Conservation (phyloP, 208 protist species). For the Crithidia brevicula region DNA sequence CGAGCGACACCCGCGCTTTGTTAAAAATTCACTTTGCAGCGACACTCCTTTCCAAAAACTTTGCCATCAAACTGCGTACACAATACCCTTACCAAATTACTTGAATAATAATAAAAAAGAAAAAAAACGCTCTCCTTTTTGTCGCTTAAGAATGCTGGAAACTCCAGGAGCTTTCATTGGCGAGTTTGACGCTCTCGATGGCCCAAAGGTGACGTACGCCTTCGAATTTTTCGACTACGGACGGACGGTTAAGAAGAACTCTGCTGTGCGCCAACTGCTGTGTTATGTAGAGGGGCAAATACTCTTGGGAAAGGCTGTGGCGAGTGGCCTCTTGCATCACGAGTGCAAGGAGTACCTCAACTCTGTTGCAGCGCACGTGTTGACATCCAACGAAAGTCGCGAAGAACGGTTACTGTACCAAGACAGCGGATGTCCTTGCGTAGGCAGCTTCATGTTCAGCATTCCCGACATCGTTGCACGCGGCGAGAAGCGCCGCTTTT, state of each 20-base stretch:
- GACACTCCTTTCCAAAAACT: too few relatives aligned
- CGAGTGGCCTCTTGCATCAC: conserved; percentile 53
- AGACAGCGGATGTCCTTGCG: conserved; percentile 58
- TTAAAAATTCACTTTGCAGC: too few relatives aligned
- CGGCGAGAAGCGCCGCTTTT: conserved; percentile 81
- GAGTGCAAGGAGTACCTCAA: conserved; percentile 56
- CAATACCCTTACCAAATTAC: background rate
- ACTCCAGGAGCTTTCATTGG: conserved; percentile 71
- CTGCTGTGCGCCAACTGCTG: conserved; percentile 21
- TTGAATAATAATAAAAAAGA: background rate
- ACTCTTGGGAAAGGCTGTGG: conserved; percentile 38
- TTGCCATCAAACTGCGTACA: too few relatives aligned
- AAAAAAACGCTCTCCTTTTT: background rate
- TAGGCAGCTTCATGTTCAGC: conserved; percentile 73
- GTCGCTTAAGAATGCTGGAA: conserved; percentile 17
- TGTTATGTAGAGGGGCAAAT: conserved; percentile 34
- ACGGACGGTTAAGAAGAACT: conserved; percentile 3
- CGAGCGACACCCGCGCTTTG: too few relatives aligned
- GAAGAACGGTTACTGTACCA: conserved; percentile 73
- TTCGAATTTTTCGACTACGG: conserved; percentile 73
- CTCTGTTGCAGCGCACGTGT: conserved; percentile 56
- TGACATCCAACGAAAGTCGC: conserved; percentile 65
- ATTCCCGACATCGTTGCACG: conserved; percentile 83
- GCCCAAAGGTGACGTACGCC: conserved; percentile 62
- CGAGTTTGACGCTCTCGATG: conserved; percentile 81